These are phyloP conservation scores for Pythium sukuiense DNA, from an alignment of 352 stramenopile species.

Conservation along the genomic window DNA sequence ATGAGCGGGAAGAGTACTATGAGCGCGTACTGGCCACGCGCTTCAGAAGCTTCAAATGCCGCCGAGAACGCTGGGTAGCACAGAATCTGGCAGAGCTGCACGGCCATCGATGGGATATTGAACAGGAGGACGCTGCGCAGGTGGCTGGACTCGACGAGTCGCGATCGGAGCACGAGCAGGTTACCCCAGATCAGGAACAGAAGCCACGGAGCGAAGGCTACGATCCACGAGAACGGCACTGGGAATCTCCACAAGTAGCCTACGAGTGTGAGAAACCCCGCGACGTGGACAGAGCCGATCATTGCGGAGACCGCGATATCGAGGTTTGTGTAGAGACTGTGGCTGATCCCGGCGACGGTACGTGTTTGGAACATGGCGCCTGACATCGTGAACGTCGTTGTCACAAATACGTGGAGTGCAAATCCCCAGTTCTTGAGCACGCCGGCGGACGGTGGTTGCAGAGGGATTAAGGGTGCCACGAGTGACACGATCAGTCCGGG, in stretches of 20 bases:
- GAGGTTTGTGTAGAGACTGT: neutral
- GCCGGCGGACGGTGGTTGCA: conserved; percentile 7
- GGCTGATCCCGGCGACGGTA: neutral
- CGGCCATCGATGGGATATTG: conserved; percentile 13
- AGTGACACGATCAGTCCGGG: conserved; percentile 4
- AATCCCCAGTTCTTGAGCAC: conserved; percentile 5
- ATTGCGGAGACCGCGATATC: neutral
- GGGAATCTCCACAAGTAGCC: conserved; percentile 24
- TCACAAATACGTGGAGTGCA: conserved; percentile 9
- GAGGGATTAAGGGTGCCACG: neutral
- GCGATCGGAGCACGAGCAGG: conserved; percentile 12
- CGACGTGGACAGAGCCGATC: neutral
- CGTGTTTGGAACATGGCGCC: conserved; percentile 1
- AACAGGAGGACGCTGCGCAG: neutral
- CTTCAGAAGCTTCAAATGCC: conserved; percentile 1
- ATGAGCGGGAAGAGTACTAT: conserved; percentile 18
- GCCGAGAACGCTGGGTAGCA: conserved; percentile 21
- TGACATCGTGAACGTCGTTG: neutral
- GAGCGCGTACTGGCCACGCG: neutral
- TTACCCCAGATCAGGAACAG: conserved; percentile 9
- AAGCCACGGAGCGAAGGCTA: neutral
- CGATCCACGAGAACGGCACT: conserved; percentile 19
- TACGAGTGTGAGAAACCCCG: neutral
- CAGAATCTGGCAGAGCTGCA: conserved; percentile 20
- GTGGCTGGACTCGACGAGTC: neutral